A percentile compares a stretch with the other conserved stretches of the same genome.
phyloP scores from a whole-genome alignment of 1,284 basidiomycete genomes.

The Tilletia setariae region DNA sequence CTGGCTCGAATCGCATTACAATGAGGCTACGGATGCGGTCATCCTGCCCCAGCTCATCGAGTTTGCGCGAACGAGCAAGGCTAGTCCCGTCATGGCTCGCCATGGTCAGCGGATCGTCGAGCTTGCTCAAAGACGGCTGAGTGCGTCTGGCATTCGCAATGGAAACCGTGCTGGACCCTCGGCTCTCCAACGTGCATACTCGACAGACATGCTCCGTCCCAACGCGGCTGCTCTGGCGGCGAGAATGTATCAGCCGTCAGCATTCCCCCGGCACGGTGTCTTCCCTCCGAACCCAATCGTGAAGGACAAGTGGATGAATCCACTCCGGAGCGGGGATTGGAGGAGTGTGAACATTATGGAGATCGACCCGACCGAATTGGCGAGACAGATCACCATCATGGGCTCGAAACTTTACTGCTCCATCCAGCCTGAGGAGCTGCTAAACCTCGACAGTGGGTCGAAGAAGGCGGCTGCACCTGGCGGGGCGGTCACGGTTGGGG shows the following conservation, averaged over 20 bases:
- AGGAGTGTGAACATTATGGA: conserved; percentile 70
- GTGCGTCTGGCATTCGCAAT: conserved; percentile 22
- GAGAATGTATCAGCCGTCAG: conserved; percentile 39
- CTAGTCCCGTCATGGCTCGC: conserved; percentile 63
- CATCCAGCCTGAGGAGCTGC: conserved; percentile 56
- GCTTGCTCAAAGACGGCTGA: conserved; percentile 61
- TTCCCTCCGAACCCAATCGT: conserved; percentile 67
- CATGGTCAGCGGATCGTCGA: conserved; percentile 71
- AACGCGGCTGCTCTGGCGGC: conserved; percentile 29
- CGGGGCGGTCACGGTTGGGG: neutral
- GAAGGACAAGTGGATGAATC: conserved; percentile 69
- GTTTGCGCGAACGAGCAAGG: conserved; percentile 66
- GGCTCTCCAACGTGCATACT: conserved; percentile 47
- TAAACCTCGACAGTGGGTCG: conserved; percentile 51
- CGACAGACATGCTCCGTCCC: conserved; percentile 47
- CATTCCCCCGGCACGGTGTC: conserved; percentile 28
- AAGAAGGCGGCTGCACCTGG: conserved; percentile 34
- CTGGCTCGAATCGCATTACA: conserved; percentile 91
- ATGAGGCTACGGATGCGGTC: conserved; percentile 58
- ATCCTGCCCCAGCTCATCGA: conserved; percentile 63
- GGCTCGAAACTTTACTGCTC: conserved; percentile 52
- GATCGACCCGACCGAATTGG: conserved; percentile 69
- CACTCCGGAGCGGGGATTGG: conserved; percentile 57
- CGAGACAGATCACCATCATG: conserved; percentile 60
- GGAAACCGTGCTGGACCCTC: conserved; percentile 31